These are phyloP conservation scores for Tylopilus sp. DNA, from an alignment of 1,284 basidiomycete species.

Conservation along the genomic window DNA sequence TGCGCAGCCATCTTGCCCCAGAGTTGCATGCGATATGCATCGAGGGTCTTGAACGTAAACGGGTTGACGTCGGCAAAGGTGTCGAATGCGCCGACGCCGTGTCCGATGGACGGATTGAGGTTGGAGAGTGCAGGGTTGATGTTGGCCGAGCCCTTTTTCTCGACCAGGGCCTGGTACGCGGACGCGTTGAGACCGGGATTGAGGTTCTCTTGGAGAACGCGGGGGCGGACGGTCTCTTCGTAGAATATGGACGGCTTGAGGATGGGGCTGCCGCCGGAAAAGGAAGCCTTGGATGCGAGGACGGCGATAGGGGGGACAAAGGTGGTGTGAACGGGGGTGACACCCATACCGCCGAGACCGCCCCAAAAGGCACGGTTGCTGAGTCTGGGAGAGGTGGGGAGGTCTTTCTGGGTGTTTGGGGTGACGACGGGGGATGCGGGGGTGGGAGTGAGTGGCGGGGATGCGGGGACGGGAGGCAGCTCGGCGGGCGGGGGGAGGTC, in stretches of 20 bases:
- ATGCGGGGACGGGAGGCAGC: slow-evolving; percentile 38
- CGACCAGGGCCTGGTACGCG: slow-evolving; percentile 23
- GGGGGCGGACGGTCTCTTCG: slow-evolving; percentile 28
- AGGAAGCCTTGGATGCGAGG: slow-evolving; percentile 27
- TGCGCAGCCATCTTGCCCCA: slow-evolving; percentile 78
- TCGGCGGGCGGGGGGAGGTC: slow-evolving; percentile 50
- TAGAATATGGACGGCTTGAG: slow-evolving; percentile 34
- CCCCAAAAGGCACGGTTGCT: slow-evolving; percentile 69
- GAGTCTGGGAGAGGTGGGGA: slow-evolving; percentile 62
- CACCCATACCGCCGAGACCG: slow-evolving; percentile 62
- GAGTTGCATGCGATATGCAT: slow-evolving; percentile 84
- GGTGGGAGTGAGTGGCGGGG: slow-evolving; percentile 33
- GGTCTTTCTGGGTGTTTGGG: slow-evolving; percentile 83
- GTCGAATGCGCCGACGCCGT: slow-evolving; percentile 52
- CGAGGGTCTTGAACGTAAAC: slow-evolving; percentile 80
- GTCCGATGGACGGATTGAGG: slow-evolving; percentile 20
- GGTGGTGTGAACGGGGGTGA: slow-evolving; percentile 84
- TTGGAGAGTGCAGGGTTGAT: slow-evolving; percentile 27
- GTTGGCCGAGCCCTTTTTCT: slow-evolving; percentile 32
- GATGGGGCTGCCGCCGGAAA: slow-evolving; percentile 24
- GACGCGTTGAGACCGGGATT: slow-evolving; percentile 55
- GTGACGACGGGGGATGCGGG: slow-evolving; percentile 46
- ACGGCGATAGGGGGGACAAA: slow-evolving; percentile 61
- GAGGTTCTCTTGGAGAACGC: slow-evolving; percentile 68
- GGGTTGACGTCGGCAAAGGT: slow-evolving; percentile 74